A percentile compares a stretch with the other conserved stretches of the same genome.
Conservation (phyloP, 345 rosid species). For the Conringia planisiliqua region DNA sequence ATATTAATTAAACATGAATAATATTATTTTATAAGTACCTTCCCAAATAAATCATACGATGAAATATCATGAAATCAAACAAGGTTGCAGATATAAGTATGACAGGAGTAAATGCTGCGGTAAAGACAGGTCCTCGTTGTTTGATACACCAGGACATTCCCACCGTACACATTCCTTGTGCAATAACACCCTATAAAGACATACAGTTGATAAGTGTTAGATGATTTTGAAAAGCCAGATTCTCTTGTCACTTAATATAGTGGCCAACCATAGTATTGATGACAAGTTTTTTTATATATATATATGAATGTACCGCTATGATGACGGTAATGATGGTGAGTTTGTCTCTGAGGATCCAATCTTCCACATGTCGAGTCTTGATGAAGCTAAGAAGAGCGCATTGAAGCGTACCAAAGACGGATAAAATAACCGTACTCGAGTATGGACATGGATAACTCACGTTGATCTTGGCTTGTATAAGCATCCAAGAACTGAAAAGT, state of each 20-base stretch:
- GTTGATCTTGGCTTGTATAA: constrained; percentile 52
- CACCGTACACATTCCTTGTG: constrained; percentile 42
- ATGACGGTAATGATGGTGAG: constrained; percentile 36
- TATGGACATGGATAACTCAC: constrained; percentile 49
- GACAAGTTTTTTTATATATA: too few relatives aligned
- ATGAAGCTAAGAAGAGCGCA: constrained; percentile 43
- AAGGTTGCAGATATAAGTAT: constrained; percentile 27
- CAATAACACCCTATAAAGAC: constrained; percentile 28
- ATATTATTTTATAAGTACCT: constrained; percentile 5
- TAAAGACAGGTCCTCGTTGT: constrained; percentile 44
- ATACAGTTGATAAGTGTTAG: too few relatives aligned
- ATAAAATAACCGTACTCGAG: constrained; percentile 56
- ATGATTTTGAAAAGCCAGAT: too few relatives aligned
- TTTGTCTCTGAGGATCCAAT: constrained; percentile 48
- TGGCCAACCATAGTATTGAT: too few relatives aligned
- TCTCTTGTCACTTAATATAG: too few relatives aligned
- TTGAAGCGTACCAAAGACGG: constrained; percentile 53
- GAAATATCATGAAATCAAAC: constrained; percentile 30
- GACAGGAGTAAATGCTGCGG: constrained; percentile 41
- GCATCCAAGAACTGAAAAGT: constrained; percentile 53
- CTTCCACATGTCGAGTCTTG: constrained; percentile 28
- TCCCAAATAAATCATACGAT: constrained; percentile 31
- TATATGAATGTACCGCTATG: constrained; percentile 36
- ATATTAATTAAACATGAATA: not conserved
- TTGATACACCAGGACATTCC: constrained; percentile 44